Evolutionary conservation across 2,329 filamentous ascomycete genomes (phyloP).

Genomic region (Trichoderma afroharzianum): DNA sequence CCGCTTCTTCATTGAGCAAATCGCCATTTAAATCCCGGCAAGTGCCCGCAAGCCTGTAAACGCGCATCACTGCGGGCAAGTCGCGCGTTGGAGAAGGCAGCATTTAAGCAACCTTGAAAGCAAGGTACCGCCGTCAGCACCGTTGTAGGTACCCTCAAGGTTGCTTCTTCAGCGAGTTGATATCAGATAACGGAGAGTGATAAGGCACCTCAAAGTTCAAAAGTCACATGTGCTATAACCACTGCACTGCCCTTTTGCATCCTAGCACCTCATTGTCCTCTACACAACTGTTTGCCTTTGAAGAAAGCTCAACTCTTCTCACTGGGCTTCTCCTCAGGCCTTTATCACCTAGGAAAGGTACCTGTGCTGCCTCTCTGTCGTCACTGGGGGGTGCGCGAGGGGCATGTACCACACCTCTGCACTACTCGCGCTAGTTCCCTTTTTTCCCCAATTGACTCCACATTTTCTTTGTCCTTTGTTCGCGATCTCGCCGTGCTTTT

Average conservation of each 20-base stretch:
- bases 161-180: neutral
- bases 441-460: neutral
- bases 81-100: neutral
- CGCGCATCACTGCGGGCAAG: constrained; percentile 2
- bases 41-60: neutral
- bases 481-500: neutral
- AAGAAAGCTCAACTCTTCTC: no score
- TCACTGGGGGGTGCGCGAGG: neutral
- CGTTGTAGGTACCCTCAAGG: neutral
- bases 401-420: neutral
- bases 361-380: neutral
- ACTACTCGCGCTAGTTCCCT: neutral
- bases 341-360: neutral
- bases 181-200: neutral
- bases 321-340: no score
- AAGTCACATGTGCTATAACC: neutral
- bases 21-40: neutral
- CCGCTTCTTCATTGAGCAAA: neutral
- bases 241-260: neutral
- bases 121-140: neutral
- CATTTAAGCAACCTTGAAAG: no score
- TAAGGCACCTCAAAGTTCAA: neutral
- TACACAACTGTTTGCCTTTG: no score
- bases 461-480: neutral
- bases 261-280: neutral